Evolutionary conservation across 768 basidiomycete genomes (phyloP).

Genomic region (Auricularia heimuer): DNA sequence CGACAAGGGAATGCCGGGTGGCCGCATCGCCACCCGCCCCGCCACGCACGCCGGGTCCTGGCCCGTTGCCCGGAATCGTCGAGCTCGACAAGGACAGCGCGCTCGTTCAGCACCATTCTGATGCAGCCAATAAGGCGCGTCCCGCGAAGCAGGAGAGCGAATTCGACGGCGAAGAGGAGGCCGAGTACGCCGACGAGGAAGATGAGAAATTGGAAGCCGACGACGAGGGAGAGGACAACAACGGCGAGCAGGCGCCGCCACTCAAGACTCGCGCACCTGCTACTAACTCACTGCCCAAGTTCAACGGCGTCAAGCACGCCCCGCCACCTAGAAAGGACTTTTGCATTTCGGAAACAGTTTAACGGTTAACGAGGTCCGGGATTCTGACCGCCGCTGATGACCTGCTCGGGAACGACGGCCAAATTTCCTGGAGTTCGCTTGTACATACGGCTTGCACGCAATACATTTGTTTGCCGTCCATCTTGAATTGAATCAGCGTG

Average conservation of each 20-base stretch:
- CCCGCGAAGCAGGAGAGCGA: slow-evolving; percentile 48
- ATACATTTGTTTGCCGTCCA: too few relatives aligned
- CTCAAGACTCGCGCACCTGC: not conserved
- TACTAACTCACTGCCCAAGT: not conserved
- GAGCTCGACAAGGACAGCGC: slow-evolving; percentile 89
- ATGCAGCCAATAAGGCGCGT: slow-evolving; percentile 17
- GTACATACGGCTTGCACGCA: too few relatives aligned
- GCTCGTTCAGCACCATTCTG: slow-evolving; percentile 29
- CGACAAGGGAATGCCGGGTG: slow-evolving; percentile 94
- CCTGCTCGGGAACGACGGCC: slow-evolving; percentile 94
- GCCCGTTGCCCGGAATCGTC: slow-evolving; percentile 96
- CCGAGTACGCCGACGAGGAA: slow-evolving; percentile 45
- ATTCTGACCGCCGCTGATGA: slow-evolving; percentile 98
- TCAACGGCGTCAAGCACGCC: not conserved
- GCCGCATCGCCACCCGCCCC: slow-evolving; percentile 66
- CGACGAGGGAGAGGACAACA: slow-evolving; percentile 62
- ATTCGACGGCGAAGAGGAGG: slow-evolving; percentile 52
- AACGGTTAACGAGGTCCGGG: slow-evolving; percentile 74
- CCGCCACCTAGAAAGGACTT: slow-evolving; percentile 37
- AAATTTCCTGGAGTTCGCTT: slow-evolving; percentile 86
- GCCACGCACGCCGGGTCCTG: slow-evolving; percentile 64
- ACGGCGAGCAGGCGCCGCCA: slow-evolving; percentile 33
- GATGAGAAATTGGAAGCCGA: slow-evolving; percentile 53
- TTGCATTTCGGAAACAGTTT: slow-evolving; percentile 72
- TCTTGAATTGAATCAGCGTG: too few relatives aligned